Percentiles rank a stretch among this genome's conserved stretches.
These are phyloP conservation scores for Colletotrichum sp. DNA, from an alignment of 2,329 filamentous ascomycete species.

Conservation along the genomic window DNA sequence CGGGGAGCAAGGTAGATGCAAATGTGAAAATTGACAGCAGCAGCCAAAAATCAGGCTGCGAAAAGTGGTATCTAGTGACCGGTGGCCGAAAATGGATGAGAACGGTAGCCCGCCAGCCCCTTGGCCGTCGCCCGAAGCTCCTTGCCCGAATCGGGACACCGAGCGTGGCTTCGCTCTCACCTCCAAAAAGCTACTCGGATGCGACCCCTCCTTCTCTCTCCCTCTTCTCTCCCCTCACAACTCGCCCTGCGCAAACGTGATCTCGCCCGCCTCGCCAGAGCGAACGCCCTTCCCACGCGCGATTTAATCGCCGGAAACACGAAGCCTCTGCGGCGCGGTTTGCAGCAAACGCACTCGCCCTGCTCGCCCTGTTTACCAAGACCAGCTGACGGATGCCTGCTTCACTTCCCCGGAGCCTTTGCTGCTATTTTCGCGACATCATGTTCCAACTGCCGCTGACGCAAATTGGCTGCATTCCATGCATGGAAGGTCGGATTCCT, in stretches of 20 bases:
- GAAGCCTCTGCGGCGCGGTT: background rate
- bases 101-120: background rate
- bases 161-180: slow-evolving; percentile 16
- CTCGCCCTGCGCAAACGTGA: background rate
- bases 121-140: background rate
- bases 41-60: background rate
- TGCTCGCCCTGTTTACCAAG: background rate
- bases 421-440: background rate
- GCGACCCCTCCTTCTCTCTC: background rate
- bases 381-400: background rate
- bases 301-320: background rate
- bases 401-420: background rate
- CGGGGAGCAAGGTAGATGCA: background rate
- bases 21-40: background rate
- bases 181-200: background rate
- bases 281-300: background rate
- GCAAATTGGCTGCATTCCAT: background rate
- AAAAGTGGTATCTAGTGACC: background rate
- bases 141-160: slow-evolving; percentile 14
- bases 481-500: background rate
- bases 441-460: background rate
- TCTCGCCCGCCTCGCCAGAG: background rate
- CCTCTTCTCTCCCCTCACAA: background rate
- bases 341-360: background rate
- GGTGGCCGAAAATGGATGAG: background rate